Base-by-base conservation (phyloP, 2,329 filamentous ascomycete genomes). In the Ophiocordyceps camponoti-leonardi region DNA sequence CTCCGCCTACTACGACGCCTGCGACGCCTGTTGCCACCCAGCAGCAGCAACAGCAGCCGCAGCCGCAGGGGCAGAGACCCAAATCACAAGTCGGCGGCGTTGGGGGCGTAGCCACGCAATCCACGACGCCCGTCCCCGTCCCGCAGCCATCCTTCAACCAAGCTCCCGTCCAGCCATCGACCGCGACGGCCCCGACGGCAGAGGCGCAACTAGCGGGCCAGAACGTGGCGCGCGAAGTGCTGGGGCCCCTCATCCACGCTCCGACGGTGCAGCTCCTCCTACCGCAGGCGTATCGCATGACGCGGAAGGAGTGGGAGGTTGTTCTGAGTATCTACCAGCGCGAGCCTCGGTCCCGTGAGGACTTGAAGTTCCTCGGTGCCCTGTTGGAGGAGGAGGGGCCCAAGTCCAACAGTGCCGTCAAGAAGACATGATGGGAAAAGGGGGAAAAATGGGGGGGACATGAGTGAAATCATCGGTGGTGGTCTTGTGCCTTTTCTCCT, bases 241-340 rank as follows among this genome's bases (percentile, higher is more conserved):
- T 86, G 0, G 83, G 83, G 0, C 61, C 69, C 0, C 67, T 81
- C 41, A 73, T 80, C 13, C 67, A 67, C 20, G 74, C 76, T 16
- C 76, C 81, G 0, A 83, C 81, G 0, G 77, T 85, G 10, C 69
- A 75, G 22, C 82, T 86, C 53, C 65, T 88, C 5, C 66, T 86
- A 41, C 75, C 78, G 6, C 79, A 84, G 51, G 81, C 80, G 1
- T 76, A 72, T 19, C 72, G 74, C 44, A 85, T 83, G 68, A 71
- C 79, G 42, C 68, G 75, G n/a, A 66, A 73, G 16, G 84, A 93
- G 56, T 81, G 92, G 73, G 69, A 75, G 46, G 76, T 92, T 26
- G 75, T 95, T 49, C 71, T 74, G 44, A 70, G 73, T 37, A 79
- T 90, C 14, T 69, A 86, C 22, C 72, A 79, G 44, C 68, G 71